Evolutionary conservation across 768 basidiomycete genomes (phyloP).

Genomic region (Podaxis sp.): DNA sequence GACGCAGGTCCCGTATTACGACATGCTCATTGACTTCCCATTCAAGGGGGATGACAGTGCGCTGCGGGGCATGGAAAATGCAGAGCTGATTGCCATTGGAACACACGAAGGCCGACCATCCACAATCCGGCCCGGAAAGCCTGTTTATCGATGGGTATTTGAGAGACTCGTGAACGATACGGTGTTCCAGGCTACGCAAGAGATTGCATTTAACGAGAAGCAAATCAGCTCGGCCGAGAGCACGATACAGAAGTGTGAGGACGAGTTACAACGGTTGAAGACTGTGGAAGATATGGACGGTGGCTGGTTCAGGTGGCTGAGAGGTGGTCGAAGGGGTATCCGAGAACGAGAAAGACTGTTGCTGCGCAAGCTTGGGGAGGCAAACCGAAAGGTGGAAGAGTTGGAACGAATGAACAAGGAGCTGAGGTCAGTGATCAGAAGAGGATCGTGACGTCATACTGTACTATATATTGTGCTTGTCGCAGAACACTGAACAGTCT

Average conservation of each 20-base stretch:
- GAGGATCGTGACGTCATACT: constrained; percentile 25
- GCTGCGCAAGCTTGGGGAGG: constrained; percentile 70
- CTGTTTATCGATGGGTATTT: constrained; percentile 86
- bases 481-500: background rate
- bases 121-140: constrained; percentile 85
- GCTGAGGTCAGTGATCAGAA: constrained; percentile 54
- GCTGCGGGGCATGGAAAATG: constrained; percentile 83
- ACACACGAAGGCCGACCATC: constrained; percentile 86
- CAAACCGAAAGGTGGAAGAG: constrained; percentile 63
- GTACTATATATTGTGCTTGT: constrained; percentile 17
- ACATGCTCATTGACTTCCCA: constrained; percentile 77
- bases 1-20: constrained; percentile 74
- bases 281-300: constrained; percentile 54
- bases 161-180: constrained; percentile 75
- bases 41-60: constrained; percentile 91
- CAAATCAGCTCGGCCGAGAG: constrained; percentile 57
- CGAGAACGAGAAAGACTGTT: constrained; percentile 65
- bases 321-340: constrained; percentile 49
- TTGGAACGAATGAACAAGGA: constrained; percentile 72
- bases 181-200: constrained; percentile 78
- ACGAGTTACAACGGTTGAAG: constrained; percentile 68
- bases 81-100: constrained; percentile 80
- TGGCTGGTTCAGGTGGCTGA: constrained; percentile 31
- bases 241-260: constrained; percentile 70
- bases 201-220: constrained; percentile 77